phyloP scores from a whole-genome alignment of 2,329 filamentous ascomycete species.

The Stachybotrys elegans region DNA sequence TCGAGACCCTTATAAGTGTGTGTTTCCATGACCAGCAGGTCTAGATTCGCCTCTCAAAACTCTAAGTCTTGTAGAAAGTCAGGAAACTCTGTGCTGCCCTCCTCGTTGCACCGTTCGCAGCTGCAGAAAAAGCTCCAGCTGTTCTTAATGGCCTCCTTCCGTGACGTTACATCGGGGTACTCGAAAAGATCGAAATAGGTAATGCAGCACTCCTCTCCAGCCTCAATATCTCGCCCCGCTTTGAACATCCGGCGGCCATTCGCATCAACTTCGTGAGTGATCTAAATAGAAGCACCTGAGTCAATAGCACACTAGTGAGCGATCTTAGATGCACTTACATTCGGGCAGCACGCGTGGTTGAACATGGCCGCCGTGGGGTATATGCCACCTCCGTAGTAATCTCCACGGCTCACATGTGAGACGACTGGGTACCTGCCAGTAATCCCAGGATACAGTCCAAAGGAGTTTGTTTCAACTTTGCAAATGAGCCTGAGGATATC shows the following conservation, averaged over 20 bases:
- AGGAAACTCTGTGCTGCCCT: constrained; percentile 6
- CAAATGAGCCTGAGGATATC: constrained; percentile 7
- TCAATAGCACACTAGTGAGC: no score
- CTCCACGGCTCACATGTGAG: constrained; percentile 3
- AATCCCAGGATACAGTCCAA: constrained; percentile 10
- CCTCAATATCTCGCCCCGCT: constrained; percentile 7
- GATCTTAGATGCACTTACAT: no score
- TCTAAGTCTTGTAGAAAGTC: constrained; percentile 1
- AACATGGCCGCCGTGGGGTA: constrained; percentile 11
- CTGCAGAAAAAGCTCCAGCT: constrained; percentile 8
- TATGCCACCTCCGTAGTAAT: constrained; percentile 9
- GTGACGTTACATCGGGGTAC: constrained; percentile 2
- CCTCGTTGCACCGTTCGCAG: constrained; percentile 7
- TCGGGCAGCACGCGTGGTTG: constrained; percentile 11
- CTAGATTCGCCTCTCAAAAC: no score
- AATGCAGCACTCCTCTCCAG: constrained; percentile 11
- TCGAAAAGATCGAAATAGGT: constrained; percentile 10
- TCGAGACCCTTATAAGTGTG: no score
- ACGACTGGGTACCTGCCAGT: constrained; percentile 7
- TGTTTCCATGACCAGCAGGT: no score
- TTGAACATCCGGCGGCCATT: constrained; percentile 7
- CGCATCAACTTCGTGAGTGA: constrained; percentile 8
- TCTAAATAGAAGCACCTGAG: constrained; percentile 3
- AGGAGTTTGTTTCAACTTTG: constrained; percentile 11
- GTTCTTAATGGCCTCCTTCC: constrained; percentile 3